Base-by-base conservation (phyloP, 306 rosid species). In the Calophaca sinica region DNA sequence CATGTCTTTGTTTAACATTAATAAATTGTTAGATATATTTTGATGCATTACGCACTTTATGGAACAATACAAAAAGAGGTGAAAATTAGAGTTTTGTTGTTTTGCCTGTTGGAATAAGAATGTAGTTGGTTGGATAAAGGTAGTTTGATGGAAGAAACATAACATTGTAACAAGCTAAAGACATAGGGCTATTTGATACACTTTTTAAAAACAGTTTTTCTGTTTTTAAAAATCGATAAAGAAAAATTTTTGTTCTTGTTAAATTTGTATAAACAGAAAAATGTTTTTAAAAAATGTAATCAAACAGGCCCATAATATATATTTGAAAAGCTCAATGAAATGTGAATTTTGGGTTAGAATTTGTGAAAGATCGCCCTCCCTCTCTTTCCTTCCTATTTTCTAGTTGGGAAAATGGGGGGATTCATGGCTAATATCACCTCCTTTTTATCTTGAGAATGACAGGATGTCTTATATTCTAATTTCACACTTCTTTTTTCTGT, bases 101-200 rank as follows among this genome's bases (percentile, higher is more conserved):
- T 48, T 61, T 61, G 49, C 35, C 48, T 70, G 38, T 9, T 49
- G 71, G 70, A 50, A 60, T 9, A 42, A 38, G 62, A 49, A 70
- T 78, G 29, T 68, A 20, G 49, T 70, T 50, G 48, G 55, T 46
- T 8, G 70, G 10, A 49, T 10, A 5, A 55, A 41, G 28, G 50
- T 38, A 13, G 7, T 57, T 7, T 13, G 31, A 45, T 33, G 60
- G 44, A 10, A 26, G 42, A 71, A 31, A 72, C 68, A 59, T 58
- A 31, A 4, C 9, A 7, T 4, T 48, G 46, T 10, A 52, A 28
- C 12, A 10, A 60, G 46, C 39, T 10, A 8, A 3, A 39, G 5
- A 35, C 32, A 14, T n/a, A n/a, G n/a, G n/a, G n/a, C n/a, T n/a
- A n/a, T n/a, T n/a, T n/a, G n/a, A n/a, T n/a, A n/a, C n/a, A n/a